Evolutionary conservation across 2,329 filamentous ascomycete species (phyloP), one percentile per base, ranked within the genome.

Genomic region (Epichloe elymi): DNA sequence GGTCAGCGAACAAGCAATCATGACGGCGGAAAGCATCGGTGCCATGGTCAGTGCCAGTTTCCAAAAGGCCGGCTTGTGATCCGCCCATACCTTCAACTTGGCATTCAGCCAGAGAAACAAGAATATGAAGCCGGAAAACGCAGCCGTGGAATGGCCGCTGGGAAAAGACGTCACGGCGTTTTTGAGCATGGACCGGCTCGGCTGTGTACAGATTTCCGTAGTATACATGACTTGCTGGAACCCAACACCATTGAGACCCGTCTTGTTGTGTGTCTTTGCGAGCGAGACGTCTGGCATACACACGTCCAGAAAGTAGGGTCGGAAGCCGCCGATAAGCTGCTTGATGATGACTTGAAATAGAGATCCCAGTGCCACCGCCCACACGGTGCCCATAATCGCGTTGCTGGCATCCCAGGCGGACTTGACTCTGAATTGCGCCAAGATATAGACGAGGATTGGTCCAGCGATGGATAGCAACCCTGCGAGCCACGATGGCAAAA

Each of bases 81-180:
- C 80, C 19, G 75, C 71, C 68, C 78, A 85, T 48, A 85, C 75
- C 67, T 86, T 86, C 39, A 87, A 68, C 67, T 87, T 86, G 36
- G 80, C 83, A 59, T 86, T 86, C 26, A 86, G 70, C 68, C 85
- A 87, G 11, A 86, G 68, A 56, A 74, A 82, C 7, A 86, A 66
- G 60, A 79, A 86, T 7, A 80, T 71, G 54, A 79, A 80, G 2
- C 78, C 79, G 0, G 81, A 79, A 53, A 81, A 84, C 0, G 80
- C 79, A 1, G 78, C 79, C 0, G 80, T 81, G 1, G 80, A 75
- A 62, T 87, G 83, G 0, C 83, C 83, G 5, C 79, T 84, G 0
- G 83, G 83, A 58, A 87, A 84, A 1, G 76, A 79, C 38, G 82
- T 79, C 36, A 86, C 71, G 5, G 74, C 72, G 54, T 83, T 75